These are phyloP conservation scores for Cytospora chrysosperma DNA, from an alignment of 2,329 filamentous ascomycete genomes.

Conservation along the genomic window DNA sequence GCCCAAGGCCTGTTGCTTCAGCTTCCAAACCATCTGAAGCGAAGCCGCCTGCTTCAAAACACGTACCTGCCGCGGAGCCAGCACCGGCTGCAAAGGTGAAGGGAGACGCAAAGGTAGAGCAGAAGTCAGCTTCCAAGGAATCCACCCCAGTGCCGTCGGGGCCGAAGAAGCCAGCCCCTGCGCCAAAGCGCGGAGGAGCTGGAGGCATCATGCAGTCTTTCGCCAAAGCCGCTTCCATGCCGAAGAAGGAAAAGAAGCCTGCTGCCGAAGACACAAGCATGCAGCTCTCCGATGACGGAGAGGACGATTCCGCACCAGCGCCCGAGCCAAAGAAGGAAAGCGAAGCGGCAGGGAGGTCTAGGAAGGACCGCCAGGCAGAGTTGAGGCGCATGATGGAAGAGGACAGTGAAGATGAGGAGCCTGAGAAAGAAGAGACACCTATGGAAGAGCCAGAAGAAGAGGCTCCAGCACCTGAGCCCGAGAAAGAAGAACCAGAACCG, in stretches of 20 bases:
- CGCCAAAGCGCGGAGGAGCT: conserved; percentile 59
- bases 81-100: conserved; percentile 31
- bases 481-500: conserved; percentile 39
- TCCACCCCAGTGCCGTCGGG: conserved; percentile 30
- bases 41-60: conserved; percentile 32
- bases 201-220: conserved; percentile 75
- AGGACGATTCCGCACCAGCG: conserved; percentile 56
- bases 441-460: conserved; percentile 37
- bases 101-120: conserved; percentile 36
- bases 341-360: conserved; percentile 40
- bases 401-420: conserved; percentile 25
- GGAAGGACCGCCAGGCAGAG: conserved; percentile 64
- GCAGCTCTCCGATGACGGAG: conserved; percentile 50
- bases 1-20: conserved; percentile 30
- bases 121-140: conserved; percentile 38
- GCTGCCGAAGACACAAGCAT: conserved; percentile 47
- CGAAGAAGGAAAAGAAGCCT: conserved; percentile 46
- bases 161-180: conserved; percentile 39
- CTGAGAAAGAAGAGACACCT: conserved; percentile 26
- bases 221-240: conserved; percentile 57
- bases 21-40: conserved; percentile 33
- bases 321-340: conserved; percentile 38
- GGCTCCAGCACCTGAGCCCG: conserved; percentile 39
- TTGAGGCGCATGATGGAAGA: conserved; percentile 52
- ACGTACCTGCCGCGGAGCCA: conserved; percentile 27